Conservation (phyloP, 1,284 basidiomycete species). For the Trichosporon sp. region DNA sequence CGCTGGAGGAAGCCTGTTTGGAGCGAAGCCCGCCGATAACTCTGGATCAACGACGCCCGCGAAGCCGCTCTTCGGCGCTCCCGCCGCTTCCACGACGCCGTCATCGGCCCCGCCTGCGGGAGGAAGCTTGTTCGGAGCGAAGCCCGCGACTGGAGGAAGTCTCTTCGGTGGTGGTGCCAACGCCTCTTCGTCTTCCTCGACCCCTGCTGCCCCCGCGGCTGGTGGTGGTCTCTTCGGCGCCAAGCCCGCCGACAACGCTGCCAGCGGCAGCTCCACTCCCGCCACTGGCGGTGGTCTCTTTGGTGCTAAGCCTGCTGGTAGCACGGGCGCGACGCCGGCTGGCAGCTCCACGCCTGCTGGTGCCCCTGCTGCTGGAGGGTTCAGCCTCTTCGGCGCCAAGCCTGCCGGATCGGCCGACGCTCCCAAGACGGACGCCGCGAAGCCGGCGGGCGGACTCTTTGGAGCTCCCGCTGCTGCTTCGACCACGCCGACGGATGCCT, state of each 20-base stretch:
- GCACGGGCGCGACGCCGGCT: slow-evolving; percentile 12
- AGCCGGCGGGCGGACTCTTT: slow-evolving; percentile 40
- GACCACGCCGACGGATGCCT: slow-evolving; percentile 26
- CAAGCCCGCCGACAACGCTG: slow-evolving; percentile 26
- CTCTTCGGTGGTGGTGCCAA: slow-evolving; percentile 43
- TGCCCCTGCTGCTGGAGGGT: slow-evolving; percentile 39
- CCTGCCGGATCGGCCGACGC: slow-evolving; percentile 29
- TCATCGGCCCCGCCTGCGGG: slow-evolving; percentile 39
- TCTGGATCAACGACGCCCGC: slow-evolving; percentile 44
- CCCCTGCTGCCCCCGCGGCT: slow-evolving; percentile 37
- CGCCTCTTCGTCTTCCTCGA: slow-evolving; percentile 23
- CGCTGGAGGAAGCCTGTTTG: slow-evolving; percentile 27
- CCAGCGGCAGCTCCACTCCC: slow-evolving; percentile 19
- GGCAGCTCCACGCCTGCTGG: slow-evolving; percentile 21
- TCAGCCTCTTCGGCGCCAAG: slow-evolving; percentile 40
- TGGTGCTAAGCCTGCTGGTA: slow-evolving; percentile 33
- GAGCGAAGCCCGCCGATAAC: slow-evolving; percentile 27
- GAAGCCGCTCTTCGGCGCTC: slow-evolving; percentile 48
- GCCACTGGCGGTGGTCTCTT: slow-evolving; percentile 41
- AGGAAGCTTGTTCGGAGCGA: slow-evolving; percentile 40
- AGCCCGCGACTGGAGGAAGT: slow-evolving; percentile 34
- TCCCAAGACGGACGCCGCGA: slow-evolving; percentile 30
- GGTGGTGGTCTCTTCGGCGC: slow-evolving; percentile 45
- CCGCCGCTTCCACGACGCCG: slow-evolving; percentile 44
- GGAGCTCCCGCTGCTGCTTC: slow-evolving; percentile 34